Conservation (phyloP, 2,329 filamentous ascomycete genomes). For the Zarea fungicola region DNA sequence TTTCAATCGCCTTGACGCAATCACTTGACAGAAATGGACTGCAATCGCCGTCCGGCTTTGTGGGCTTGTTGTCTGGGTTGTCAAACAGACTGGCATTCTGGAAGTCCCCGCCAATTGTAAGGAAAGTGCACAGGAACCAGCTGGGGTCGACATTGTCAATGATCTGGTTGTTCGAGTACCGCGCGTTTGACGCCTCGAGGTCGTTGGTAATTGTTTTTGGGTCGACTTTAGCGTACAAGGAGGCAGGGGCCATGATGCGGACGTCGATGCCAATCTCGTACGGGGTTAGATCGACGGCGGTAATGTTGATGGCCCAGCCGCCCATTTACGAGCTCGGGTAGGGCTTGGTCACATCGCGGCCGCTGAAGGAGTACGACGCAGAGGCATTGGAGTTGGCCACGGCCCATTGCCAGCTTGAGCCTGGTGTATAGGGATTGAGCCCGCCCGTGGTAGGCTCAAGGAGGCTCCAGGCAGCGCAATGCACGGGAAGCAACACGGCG, state of each 20-base stretch:
- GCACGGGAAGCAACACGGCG: not conserved
- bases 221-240: not conserved
- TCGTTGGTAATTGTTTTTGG: not conserved
- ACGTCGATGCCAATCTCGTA: slow-evolving; percentile 4
- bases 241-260: slow-evolving; percentile 2
- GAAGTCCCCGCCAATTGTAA: not conserved
- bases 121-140: slow-evolving; percentile 5
- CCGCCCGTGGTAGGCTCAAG: not conserved
- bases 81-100: not conserved
- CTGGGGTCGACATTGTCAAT: not conserved
- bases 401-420: not conserved
- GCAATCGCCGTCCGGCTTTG: slow-evolving; percentile 1
- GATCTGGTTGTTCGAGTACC: not conserved
- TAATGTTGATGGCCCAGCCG: slow-evolving; percentile 9
- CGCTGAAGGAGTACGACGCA: not conserved
- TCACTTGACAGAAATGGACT: not conserved
- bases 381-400: not conserved
- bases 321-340: slow-evolving; percentile 2
- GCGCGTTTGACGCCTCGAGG: not conserved
- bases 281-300: slow-evolving; percentile 2
- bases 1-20: slow-evolving; percentile 5
- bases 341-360: slow-evolving; percentile 6
- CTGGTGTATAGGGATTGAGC: not conserved
- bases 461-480: not conserved
- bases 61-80: not conserved